Base-by-base conservation (phyloP, 2,329 filamentous ascomycete genomes). In the Endothia cerciana region DNA sequence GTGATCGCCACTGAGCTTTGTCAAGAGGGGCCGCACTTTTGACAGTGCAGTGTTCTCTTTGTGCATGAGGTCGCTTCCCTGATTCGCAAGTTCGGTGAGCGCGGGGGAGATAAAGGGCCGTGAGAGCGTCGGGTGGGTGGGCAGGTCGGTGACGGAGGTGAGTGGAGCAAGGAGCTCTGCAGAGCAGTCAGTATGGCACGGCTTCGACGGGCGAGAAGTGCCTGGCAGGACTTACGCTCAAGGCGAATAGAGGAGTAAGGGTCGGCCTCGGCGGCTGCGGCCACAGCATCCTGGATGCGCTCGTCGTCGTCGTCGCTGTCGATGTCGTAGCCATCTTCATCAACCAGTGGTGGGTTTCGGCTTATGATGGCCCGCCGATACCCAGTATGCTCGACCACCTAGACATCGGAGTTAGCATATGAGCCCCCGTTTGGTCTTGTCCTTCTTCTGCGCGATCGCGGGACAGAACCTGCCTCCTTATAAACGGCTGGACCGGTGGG, bases 251-350 rank as follows among this genome's bases (percentile, higher is more conserved):
- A 87, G 60, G 88, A 84, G 74, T 94, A 95, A 0, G 91, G 91
- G 71, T 95, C 89, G 60, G 89, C 83, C 69, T 91, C 88, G 43
- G 88, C 84, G n/a, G 88, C 87, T 4, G 85, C 79, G 56, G 86
- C 82, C 59, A 86, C 80, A 51, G 88, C 88, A 59, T 89, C 86
- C 69, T 84, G 83, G 28, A 87, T 76, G 65, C 83, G 84, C 51
- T 89, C 86, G 67, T 88, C 86, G 65, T 91, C 89, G 66, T 92
- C 89, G 68, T 89, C 88, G 74, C 87, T 90, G 51, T 92, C 89
- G 64, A 93, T 81, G 69, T 92, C 88, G 74, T 91, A 93, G 69
- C 91, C 91, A 71, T 94, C 91, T 56, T 92, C 88, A 77, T 94
- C 91, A 70, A 91, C 81, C 57, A 91, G 81, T 13, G 87, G 85